Evolutionary conservation across 257 asterid genomes (phyloP).

Genomic region (Catharanthus roseus): DNA sequence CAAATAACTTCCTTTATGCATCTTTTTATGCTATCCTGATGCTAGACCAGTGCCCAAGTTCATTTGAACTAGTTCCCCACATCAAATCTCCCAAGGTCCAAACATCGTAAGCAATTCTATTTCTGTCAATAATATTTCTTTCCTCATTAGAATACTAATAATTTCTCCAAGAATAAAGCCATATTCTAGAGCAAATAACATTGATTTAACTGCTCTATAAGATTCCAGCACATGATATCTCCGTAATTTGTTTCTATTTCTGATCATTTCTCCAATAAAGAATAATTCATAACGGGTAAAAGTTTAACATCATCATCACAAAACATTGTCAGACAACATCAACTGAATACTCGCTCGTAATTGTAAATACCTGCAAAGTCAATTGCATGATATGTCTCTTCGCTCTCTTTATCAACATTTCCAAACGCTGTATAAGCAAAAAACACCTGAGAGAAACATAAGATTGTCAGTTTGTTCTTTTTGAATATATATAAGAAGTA

Average conservation of each 20-base stretch:
- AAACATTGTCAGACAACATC: constrained; percentile 4
- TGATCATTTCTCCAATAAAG: background rate
- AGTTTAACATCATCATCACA: background rate
- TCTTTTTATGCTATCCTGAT: constrained; percentile 12
- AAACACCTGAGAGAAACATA: constrained; percentile 1
- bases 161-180: background rate
- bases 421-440: background rate
- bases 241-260: background rate
- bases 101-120: background rate
- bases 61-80: constrained; percentile 19
- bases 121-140: background rate
- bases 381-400: background rate
- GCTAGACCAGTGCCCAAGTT: constrained; percentile 18
- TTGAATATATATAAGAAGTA: background rate
- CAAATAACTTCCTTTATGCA: background rate
- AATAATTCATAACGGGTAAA: background rate
- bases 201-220: background rate
- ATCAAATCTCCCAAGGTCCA: constrained; percentile 8
- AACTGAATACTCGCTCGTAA: background rate
- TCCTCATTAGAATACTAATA: background rate
- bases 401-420: background rate
- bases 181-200: constrained; percentile 1
- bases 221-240: constrained; percentile 8
- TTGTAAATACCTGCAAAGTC: background rate
- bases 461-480: background rate